Conservation (phyloP, 2,329 filamentous ascomycete genomes). For the Dothiorella sarmentorum region DNA sequence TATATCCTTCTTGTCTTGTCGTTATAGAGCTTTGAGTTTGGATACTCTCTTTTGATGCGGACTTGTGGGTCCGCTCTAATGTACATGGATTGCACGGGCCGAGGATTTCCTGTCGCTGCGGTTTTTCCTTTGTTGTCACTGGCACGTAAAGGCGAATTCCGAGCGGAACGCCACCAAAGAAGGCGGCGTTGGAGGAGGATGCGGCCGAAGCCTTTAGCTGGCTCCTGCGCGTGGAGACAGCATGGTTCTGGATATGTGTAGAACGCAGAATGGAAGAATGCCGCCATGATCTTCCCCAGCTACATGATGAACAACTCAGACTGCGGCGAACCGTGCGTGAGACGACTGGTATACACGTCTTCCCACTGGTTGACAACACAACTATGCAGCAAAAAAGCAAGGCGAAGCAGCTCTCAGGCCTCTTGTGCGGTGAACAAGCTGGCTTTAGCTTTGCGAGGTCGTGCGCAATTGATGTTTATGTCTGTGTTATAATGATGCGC, state of each 20-base stretch:
- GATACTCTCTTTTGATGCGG: not conserved
- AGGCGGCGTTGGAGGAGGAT: not conserved
- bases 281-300: not conserved
- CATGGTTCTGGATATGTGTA: constrained; percentile 1
- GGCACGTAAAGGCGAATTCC: too few relatives aligned
- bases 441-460: too few relatives aligned
- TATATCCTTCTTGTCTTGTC: not conserved
- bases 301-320: not conserved
- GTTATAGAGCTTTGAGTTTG: too few relatives aligned
- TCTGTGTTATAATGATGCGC: not conserved
- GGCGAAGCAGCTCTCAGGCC: too few relatives aligned
- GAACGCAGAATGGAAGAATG: not conserved
- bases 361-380: too few relatives aligned
- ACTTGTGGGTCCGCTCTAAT: not conserved
- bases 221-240: not conserved
- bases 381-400: too few relatives aligned
- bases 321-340: not conserved
- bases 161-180: too few relatives aligned
- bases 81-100: not conserved
- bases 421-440: too few relatives aligned
- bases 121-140: not conserved
- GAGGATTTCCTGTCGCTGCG: not conserved
- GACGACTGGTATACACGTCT: too few relatives aligned
- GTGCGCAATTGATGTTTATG: too few relatives aligned
- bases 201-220: not conserved